These are phyloP conservation scores for Cryptococcus depauperatus DNA, from an alignment of 1,284 basidiomycete genomes.

Conservation along the genomic window DNA sequence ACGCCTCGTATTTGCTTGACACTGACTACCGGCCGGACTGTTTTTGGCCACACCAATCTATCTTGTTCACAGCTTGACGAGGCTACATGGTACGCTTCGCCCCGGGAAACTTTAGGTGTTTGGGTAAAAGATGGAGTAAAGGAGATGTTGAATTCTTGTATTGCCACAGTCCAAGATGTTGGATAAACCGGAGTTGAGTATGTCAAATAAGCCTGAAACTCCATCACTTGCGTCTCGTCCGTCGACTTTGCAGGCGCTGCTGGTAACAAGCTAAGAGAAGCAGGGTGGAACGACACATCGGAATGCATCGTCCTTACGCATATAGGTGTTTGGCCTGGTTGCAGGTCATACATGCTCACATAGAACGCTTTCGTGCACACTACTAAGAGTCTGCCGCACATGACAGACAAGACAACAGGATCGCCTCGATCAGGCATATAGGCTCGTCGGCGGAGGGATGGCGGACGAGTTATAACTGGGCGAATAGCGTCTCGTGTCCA, in stretches of 20 bases:
- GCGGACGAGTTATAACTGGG: slow-evolving; percentile 18
- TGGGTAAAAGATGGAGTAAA: neutral
- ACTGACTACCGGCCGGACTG: slow-evolving; percentile 27
- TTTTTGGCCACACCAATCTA: slow-evolving; percentile 28
- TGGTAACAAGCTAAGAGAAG: slow-evolving; percentile 36
- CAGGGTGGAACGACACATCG: slow-evolving; percentile 42
- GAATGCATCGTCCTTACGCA: slow-evolving; percentile 37
- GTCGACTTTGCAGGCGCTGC: neutral
- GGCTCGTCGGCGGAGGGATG: slow-evolving; percentile 15
- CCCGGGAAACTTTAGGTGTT: slow-evolving; percentile 16
- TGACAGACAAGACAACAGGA: slow-evolving; percentile 32
- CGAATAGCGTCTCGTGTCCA: slow-evolving; percentile 33
- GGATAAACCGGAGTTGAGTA: slow-evolving; percentile 44
- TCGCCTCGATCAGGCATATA: slow-evolving; percentile 18
- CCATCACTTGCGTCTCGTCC: neutral
- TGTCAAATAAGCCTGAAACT: slow-evolving; percentile 34
- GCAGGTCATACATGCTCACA: slow-evolving; percentile 31
- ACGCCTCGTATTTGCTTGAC: slow-evolving; percentile 36
- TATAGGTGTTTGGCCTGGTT: neutral
- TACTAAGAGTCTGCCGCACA: slow-evolving; percentile 34
- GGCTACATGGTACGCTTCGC: slow-evolving; percentile 33
- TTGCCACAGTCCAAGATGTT: slow-evolving; percentile 41
- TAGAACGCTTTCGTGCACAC: slow-evolving; percentile 37
- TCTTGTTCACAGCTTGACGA: slow-evolving; percentile 6
- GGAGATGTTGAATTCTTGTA: slow-evolving; percentile 38